Base-by-base conservation (phyloP, 192 early-diverging fungal species). In the Endogone sp. region DNA sequence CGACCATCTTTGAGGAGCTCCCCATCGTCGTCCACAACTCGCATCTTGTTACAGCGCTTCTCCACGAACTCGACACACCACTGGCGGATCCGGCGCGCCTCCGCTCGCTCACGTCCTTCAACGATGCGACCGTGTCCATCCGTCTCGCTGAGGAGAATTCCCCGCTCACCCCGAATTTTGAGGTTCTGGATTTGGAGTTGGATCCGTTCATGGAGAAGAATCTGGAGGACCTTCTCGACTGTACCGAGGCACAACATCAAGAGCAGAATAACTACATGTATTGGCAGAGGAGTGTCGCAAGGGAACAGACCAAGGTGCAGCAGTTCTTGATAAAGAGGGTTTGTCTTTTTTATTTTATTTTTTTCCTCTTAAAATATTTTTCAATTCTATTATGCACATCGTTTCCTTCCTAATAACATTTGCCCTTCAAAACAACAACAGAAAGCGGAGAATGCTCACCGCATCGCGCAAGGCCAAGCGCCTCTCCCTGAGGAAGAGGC, bases 251-350 rank as follows among this genome's bases (percentile, higher is more conserved):
- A 27, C 89, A 96, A 63, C 89, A 89, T 59, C 93, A 94, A 79
- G 92, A 96, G 72, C 91, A 94, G 68, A 90, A 89, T 85, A 89
- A 93, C 72, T 96, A 94, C 85, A 89, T 92, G 70, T 92, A 93
- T 78, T 98, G 98, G 98, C 92, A 98, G 81, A 90, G 95, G 71
- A 90, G 85, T 64, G 82, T 92, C 75, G 88, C 90, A 67, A 90
- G 92, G 76, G 98, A 98, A 74, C 90, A 95, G 82, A 78, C 84
- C 68, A 89, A 89, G 78, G 79, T 90, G 67, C 74, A 83, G 84
- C 70, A 86, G 81, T 83, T 82, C 67, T 54, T 85, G 64, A 58
- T 76, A 60, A 85, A 81, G 75, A 82, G 85, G 72, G 85, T 87
- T 79, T 63, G 80, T 76, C 24, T 37, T 60, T 22, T n/a, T 70